Conservation (phyloP, 2,329 filamentous ascomycete species). For the Ophioceras dolichostomum region DNA sequence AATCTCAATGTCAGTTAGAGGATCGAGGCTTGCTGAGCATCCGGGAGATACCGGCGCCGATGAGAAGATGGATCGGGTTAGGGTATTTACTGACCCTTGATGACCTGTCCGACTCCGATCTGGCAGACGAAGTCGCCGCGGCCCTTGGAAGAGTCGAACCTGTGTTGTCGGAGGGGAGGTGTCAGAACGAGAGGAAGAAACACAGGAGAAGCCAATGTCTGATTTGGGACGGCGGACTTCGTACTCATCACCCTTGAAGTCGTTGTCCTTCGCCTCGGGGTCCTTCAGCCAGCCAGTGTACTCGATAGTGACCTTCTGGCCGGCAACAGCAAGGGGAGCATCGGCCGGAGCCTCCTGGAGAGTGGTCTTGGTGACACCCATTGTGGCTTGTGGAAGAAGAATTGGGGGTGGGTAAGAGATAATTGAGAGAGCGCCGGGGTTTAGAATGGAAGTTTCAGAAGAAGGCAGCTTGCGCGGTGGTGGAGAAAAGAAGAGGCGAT, state of each 20-base stretch:
- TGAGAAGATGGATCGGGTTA: neutral
- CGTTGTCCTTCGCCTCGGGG: conserved; percentile 31
- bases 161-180: conserved; percentile 22
- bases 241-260: conserved; percentile 46
- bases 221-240: conserved; percentile 39
- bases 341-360: conserved; percentile 49
- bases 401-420: too few species aligned
- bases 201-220: neutral
- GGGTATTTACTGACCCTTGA: conserved; percentile 51
- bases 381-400: too few species aligned
- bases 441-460: too few species aligned
- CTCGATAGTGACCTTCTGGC: conserved; percentile 73
- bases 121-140: conserved; percentile 62
- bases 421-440: too few species aligned
- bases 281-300: conserved; percentile 87
- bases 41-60: neutral
- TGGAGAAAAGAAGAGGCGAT: too few species aligned
- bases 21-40: neutral
- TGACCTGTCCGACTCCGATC: conserved; percentile 78
- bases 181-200: neutral
- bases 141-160: conserved; percentile 80
- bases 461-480: too few species aligned
- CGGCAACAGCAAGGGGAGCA: conserved; percentile 40
- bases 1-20: neutral
- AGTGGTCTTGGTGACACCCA: conserved; percentile 63